These are phyloP conservation scores for Fusarium proliferatum DNA, from an alignment of 2,329 filamentous ascomycete species.

Conservation along the genomic window DNA sequence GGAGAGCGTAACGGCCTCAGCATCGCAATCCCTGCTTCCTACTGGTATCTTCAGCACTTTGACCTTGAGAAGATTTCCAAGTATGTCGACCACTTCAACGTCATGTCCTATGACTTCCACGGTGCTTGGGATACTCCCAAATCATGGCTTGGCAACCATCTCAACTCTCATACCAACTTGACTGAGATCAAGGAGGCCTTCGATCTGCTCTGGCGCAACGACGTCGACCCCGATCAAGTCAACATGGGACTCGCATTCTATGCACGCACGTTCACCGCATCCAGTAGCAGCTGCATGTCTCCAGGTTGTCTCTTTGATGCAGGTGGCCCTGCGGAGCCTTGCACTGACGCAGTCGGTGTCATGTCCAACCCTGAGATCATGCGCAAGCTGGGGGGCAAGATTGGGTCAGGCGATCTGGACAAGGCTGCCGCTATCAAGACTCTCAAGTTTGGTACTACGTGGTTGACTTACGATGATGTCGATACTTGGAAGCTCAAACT, in stretches of 20 bases:
- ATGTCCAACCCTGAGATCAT: slow-evolving; percentile 4
- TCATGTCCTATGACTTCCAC: slow-evolving; percentile 33
- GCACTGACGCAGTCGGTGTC: not conserved
- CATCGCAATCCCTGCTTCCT: slow-evolving; percentile 33
- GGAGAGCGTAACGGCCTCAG: not conserved
- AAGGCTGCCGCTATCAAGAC: not conserved
- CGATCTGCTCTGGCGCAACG: slow-evolving; percentile 14
- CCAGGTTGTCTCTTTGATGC: not conserved
- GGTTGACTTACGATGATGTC: slow-evolving; percentile 13
- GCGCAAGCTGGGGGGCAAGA: not conserved
- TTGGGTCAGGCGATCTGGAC: not conserved
- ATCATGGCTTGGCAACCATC: not conserved
- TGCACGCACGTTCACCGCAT: not conserved
- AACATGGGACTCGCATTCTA: slow-evolving; percentile 28
- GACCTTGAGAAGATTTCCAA: slow-evolving; percentile 1
- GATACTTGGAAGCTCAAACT: slow-evolving; percentile 12
- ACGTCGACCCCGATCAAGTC: not conserved
- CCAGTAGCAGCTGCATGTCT: not conserved
- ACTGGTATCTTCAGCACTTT: slow-evolving; percentile 43
- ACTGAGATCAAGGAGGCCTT: slow-evolving; percentile 9
- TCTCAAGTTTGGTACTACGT: not conserved
- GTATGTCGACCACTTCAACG: slow-evolving; percentile 45
- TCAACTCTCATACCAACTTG: slow-evolving; percentile 29
- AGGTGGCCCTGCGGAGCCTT: not conserved
- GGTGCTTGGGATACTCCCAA: slow-evolving; percentile 5